These are phyloP conservation scores for Brassica juncea DNA, from an alignment of 345 rosid genomes.

Conservation along the genomic window DNA sequence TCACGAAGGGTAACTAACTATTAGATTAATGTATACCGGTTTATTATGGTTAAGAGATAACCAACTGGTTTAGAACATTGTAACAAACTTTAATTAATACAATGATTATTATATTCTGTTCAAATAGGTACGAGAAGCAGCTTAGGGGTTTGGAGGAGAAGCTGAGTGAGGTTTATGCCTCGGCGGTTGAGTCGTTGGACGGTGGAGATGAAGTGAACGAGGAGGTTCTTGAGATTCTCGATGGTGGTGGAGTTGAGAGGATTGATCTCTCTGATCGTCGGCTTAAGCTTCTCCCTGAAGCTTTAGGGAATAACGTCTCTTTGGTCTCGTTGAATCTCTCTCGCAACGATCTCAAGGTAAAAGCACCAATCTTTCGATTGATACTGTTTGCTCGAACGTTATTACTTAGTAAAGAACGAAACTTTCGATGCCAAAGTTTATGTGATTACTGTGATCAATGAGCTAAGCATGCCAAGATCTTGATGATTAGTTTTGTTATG, in stretches of 20 bases:
- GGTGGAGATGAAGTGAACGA: slow-evolving; percentile 46
- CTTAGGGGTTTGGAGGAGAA: slow-evolving; percentile 67
- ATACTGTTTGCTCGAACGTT: not conserved
- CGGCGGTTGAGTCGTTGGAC: slow-evolving; percentile 41
- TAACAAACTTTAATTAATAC: too few species aligned
- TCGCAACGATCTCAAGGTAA: slow-evolving; percentile 75
- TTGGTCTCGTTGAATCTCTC: slow-evolving; percentile 69
- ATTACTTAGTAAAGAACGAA: not conserved
- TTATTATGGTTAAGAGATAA: too few species aligned
- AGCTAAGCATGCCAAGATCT: not conserved
- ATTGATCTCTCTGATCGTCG: slow-evolving; percentile 62
- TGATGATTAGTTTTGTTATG: not conserved
- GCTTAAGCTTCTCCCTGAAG: slow-evolving; percentile 72
- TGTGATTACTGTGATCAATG: not conserved
- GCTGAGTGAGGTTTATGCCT: slow-evolving; percentile 52
- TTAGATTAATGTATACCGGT: too few species aligned
- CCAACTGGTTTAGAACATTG: too few species aligned
- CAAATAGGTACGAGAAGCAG: slow-evolving; percentile 47
- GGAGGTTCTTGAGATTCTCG: slow-evolving; percentile 52
- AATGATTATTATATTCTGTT: too few species aligned
- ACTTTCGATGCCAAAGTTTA: not conserved
- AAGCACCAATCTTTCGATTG: not conserved
- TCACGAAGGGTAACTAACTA: slow-evolving; percentile 42
- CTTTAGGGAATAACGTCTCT: slow-evolving; percentile 58
- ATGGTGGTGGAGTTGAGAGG: slow-evolving; percentile 53